Evolutionary conservation across 2,329 filamentous ascomycete genomes (phyloP), one percentile per base, ranked within the genome.

Genomic region (Diaporthe aspalathi): DNA sequence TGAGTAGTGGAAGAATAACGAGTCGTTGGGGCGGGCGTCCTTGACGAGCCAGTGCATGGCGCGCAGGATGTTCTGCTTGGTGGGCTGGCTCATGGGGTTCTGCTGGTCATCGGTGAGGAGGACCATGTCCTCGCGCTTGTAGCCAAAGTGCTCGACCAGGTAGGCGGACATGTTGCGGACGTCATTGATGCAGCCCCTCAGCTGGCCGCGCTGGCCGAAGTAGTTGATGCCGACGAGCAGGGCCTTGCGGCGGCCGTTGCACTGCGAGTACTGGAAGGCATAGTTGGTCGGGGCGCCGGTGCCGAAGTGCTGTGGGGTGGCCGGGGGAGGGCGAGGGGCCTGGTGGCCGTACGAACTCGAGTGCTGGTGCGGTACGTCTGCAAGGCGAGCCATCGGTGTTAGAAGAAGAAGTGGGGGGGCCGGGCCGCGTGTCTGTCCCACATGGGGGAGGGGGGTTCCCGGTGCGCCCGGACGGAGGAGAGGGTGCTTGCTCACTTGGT

Each of bases 21-120:
- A 97, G 80, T 98, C 95, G 79, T 98, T 97, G 0, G 94, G 93
- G 71, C 89, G 89, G 5, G 95, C 95, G 79, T 97, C 95, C 83
- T 97, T 97, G 71, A 98, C 94, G 24, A 98, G 85, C 95, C 95
- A 98, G 80, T 98, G 95, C 95, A 98, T 98, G 38, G 95, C 95
- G 67, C 95, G 90, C 47, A 98, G 82, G 70, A 98, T 97, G 79
- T 98, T 98, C 76, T 94, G 93, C 82, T 98, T 98, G 6, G 94
- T 97, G 11, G 95, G 95, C 83, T 97, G 94, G 82, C 94, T 97
- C 93, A 98, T 97, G 32, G 94, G 94, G 77, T 97, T 97, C 80
- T 97, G 94, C 84, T 98, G 95, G 80, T 98, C 95, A 79, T 98
- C 95, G 49, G 95, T 98, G 80, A 98, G 87, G 73, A 96, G 91